phyloP scores from a whole-genome alignment of 306 rosid genomes.

The Argentina anserina region DNA sequence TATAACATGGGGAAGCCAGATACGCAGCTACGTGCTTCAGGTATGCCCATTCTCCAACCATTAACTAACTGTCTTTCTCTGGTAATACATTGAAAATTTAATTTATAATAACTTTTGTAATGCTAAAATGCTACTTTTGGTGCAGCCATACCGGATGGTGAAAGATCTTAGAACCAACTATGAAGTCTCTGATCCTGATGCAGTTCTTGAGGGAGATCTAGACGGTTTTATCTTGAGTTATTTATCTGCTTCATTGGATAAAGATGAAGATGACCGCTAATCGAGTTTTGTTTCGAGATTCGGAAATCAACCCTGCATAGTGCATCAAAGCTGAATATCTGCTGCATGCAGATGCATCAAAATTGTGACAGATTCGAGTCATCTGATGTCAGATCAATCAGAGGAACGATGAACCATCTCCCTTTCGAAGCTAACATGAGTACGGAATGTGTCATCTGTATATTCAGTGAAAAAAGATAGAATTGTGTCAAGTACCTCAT shows the following conservation, averaged over 20 bases:
- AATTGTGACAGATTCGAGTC: not conserved
- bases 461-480: not conserved
- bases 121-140: slow-evolving; percentile 11
- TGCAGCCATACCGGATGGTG: slow-evolving; percentile 96
- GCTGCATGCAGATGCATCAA: not conserved
- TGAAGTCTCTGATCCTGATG: slow-evolving; percentile 90
- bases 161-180: slow-evolving; percentile 90
- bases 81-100: not conserved
- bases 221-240: slow-evolving; percentile 84
- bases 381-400: not conserved
- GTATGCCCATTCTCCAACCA: slow-evolving; percentile 29
- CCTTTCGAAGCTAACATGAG: not conserved
- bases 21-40: slow-evolving; percentile 91
- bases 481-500: not conserved
- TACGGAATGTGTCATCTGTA: slow-evolving; percentile 4
- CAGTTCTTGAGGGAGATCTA: slow-evolving; percentile 85
- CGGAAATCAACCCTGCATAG: slow-evolving; percentile 8
- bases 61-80: not conserved
- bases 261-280: slow-evolving; percentile 49
- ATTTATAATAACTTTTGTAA: slow-evolving; percentile 7
- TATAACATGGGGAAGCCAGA: slow-evolving; percentile 96
- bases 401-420: slow-evolving; percentile 1
- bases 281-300: not conserved
- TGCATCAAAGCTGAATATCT: slow-evolving; percentile 10
- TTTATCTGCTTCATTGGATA: slow-evolving; percentile 75